Evolutionary conservation across 306 rosid species (phyloP), one percentile per base, ranked within the genome.

Genomic region (Begonia loranthoides): DNA sequence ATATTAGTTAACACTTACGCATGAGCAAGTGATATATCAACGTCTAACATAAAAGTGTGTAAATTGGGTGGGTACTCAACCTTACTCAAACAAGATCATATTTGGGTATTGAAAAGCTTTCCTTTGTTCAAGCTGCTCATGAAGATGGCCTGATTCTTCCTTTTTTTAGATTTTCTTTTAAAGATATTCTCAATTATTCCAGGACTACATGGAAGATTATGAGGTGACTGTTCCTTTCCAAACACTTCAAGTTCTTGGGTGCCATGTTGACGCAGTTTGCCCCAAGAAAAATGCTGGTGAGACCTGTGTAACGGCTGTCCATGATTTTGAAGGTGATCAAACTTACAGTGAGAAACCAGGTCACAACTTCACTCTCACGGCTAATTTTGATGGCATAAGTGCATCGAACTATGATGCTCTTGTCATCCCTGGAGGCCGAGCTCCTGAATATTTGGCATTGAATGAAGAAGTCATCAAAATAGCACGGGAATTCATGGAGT

Each of bases 151-250:
- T 28, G 8, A 4, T 28, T 28, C 36, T 28, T 28, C 2, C 36
- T 28, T 28, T 28, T 28, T 28, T 2, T 7, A 28, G 36, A 33
- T 10, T 14, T 39, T 17, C 22, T 11, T 55, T 15, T 13, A 12
- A 55, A 49, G 48, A 28, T 28, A 7, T 4, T 28, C 36, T 28
- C 36, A 5, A 28, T 28, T 28, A 28, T 55, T 50, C 61, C 74
- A 85, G 97, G 86, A 85, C 68, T 90, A 46, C 80, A 80, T 90
- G 92, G 95, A 90, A 58, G 95, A 85, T 66, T 85, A 90, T 15
- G 94, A 90, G 70, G 81, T 76, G 17, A 41, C 59, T 33, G 88
- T 85, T 51, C 95, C 97, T 45, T 82, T 90, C 60, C 95, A 85
- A 70, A 60, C 94, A 40, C 84, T 90, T 63, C 74, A 82, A 75